Conservation (phyloP, 108 stramenopile genomes). For the Nitzschia sp. region DNA sequence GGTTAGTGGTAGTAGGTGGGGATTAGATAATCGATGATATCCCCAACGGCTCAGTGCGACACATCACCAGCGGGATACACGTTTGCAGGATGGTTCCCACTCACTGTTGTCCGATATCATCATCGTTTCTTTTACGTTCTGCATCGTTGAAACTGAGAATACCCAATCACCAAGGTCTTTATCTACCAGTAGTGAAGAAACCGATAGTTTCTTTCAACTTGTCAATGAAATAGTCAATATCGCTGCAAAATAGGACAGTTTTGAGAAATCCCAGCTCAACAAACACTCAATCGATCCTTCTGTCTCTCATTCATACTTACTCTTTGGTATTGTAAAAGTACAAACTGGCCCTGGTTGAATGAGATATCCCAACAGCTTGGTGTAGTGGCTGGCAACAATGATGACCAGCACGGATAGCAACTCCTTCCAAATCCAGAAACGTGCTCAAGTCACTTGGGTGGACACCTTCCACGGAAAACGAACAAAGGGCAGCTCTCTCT, state of each 20-base stretch:
- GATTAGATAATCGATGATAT: too few species aligned
- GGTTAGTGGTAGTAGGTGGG: too few species aligned
- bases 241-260: slow-evolving; percentile 29
- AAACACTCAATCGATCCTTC: not conserved
- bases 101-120: too few species aligned
- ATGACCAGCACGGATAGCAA: slow-evolving; percentile 95
- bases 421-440: slow-evolving; percentile 94
- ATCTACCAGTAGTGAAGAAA: slow-evolving; percentile 42
- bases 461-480: slow-evolving; percentile 81
- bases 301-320: slow-evolving; percentile 22
- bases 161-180: too few species aligned
- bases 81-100: too few species aligned
- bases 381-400: slow-evolving; percentile 98
- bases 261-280: slow-evolving; percentile 8
- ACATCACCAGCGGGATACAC: too few species aligned
- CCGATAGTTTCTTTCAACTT: slow-evolving; percentile 62
- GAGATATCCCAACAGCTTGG: slow-evolving; percentile 76
- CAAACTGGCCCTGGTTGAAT: slow-evolving; percentile 83
- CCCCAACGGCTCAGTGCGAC: too few species aligned
- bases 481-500: slow-evolving; percentile 79
- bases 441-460: slow-evolving; percentile 93
- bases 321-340: slow-evolving; percentile 90
- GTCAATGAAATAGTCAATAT: slow-evolving; percentile 78
- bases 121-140: too few species aligned
- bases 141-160: too few species aligned